Base-by-base conservation (phyloP, 148 eudicot genomes). In the Chenopodium quinoa region DNA sequence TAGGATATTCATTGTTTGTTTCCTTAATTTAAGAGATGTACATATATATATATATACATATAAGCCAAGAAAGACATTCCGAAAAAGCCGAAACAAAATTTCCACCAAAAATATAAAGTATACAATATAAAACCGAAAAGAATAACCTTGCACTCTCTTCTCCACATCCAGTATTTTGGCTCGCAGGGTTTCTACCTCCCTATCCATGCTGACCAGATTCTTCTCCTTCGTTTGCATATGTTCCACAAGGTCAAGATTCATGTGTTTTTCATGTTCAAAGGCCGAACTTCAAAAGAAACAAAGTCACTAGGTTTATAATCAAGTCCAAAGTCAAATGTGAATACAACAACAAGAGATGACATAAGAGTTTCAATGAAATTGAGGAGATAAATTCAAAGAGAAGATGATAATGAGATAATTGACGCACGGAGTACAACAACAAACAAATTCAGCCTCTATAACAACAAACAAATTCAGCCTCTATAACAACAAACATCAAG, bases 181-280 rank as follows among this genome's bases (percentile, higher is more conserved):
- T 70, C 87, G 96, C 84, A 92, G 81, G 48, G 76, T 86, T 78
- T 95, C 97, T 29, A 85, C 85, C 80, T 95, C 93, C 85, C 85
- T 84, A 52, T 87, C 88, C 95, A 95, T 85, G 78, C 84, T 86
- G 10, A 90, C 74, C 70, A 92, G 87, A 32, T 85, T 90, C 81
- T 84, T 91, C 86, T 95, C 97, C 91, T 88, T 86, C 17, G 79
- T 82, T 84, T 89, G 87, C 91, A 95, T 78, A 80, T 93, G 88
- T 76, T 87, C 89, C 82, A 95, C 92, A 83, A 91, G 90, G 23
- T 91, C 94, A 23, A 81, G 75, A 82, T 95, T 95, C 60, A 83
- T 20, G 54, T 83, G 82, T 86, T 92, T 95, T 79, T 95, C 93
- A 46, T 87, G 81, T 86, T 90, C 94, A 82, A 93, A 95, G 23